Percentiles rank a stretch among this genome's conserved stretches.
phyloP scores from a whole-genome alignment of 2,329 filamentous ascomycete genomes.

The Cryphonectria nitschkei region DNA sequence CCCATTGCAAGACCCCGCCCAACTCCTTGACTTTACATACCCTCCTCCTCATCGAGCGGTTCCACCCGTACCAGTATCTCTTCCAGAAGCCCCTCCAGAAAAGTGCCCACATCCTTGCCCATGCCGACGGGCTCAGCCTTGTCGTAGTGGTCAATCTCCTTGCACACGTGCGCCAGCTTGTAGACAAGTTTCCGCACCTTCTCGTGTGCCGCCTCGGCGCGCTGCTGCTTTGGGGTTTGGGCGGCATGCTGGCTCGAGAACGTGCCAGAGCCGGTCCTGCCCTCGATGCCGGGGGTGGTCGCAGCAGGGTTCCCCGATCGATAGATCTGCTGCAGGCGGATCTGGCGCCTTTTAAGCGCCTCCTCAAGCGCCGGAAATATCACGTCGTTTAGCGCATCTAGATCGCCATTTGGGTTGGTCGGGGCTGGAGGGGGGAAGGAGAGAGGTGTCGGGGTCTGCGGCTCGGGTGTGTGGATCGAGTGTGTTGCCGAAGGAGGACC shows the following conservation, averaged over 20 bases:
- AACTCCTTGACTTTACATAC: slow-evolving; percentile 15
- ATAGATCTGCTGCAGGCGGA: slow-evolving; percentile 59
- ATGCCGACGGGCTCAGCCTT: slow-evolving; percentile 87
- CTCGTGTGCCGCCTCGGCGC: slow-evolving; percentile 75
- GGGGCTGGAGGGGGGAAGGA: slow-evolving; percentile 62
- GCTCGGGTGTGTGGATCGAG: slow-evolving; percentile 27
- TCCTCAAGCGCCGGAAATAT: slow-evolving; percentile 92
- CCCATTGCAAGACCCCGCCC: neutral
- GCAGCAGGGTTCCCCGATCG: slow-evolving; percentile 32
- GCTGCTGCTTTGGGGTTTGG: slow-evolving; percentile 66
- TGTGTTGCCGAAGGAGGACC: slow-evolving; percentile 22
- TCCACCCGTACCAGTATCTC: slow-evolving; percentile 93
- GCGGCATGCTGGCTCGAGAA: slow-evolving; percentile 45
- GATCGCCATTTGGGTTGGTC: slow-evolving; percentile 65
- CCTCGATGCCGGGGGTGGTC: slow-evolving; percentile 47
- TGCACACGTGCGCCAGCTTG: slow-evolving; percentile 81
- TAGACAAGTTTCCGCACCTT: slow-evolving; percentile 79
- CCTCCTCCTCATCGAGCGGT: slow-evolving; percentile 76
- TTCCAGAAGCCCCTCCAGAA: slow-evolving; percentile 89
- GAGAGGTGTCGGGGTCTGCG: slow-evolving; percentile 35
- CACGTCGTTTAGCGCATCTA: slow-evolving; percentile 87
- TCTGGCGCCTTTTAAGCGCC: slow-evolving; percentile 79
- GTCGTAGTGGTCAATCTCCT: slow-evolving; percentile 89
- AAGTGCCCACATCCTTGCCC: slow-evolving; percentile 86
- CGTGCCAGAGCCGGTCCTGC: slow-evolving; percentile 42